Evolutionary conservation across 1,284 basidiomycete species (phyloP).

Genomic region (Rhodotorula sp.): DNA sequence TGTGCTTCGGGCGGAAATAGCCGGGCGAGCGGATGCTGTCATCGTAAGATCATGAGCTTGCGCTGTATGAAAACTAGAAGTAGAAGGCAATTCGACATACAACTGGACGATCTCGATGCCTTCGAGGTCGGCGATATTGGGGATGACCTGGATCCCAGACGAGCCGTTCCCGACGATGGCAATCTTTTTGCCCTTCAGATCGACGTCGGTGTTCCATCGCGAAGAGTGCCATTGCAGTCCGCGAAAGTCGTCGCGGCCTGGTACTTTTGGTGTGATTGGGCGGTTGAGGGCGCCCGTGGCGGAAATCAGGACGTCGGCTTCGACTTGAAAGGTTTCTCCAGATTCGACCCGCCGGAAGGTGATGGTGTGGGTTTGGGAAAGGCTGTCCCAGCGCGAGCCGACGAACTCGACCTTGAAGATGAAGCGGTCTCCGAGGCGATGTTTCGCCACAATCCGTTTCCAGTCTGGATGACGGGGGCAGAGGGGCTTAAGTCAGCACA

Average conservation of each 20-base stretch:
- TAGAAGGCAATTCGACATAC: background rate
- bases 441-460: slow-evolving; percentile 55
- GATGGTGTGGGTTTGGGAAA: slow-evolving; percentile 52
- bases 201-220: slow-evolving; percentile 60
- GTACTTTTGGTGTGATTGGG: slow-evolving; percentile 55
- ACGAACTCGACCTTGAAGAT: slow-evolving; percentile 55
- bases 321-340: slow-evolving; percentile 20
- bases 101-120: slow-evolving; percentile 54
- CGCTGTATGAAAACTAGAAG: background rate
- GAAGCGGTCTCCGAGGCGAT: slow-evolving; percentile 50
- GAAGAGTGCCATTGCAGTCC: slow-evolving; percentile 61
- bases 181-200: slow-evolving; percentile 58
- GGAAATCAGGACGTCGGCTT: slow-evolving; percentile 52
- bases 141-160: slow-evolving; percentile 55
- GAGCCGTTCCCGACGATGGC: slow-evolving; percentile 67
- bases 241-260: slow-evolving; percentile 56
- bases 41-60: background rate
- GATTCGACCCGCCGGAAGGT: slow-evolving; percentile 49
- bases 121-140: slow-evolving; percentile 42
- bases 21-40: slow-evolving; percentile 24
- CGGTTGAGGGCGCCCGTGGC: slow-evolving; percentile 55
- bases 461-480: slow-evolving; percentile 51
- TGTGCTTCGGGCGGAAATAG: slow-evolving; percentile 52
- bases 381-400: slow-evolving; percentile 56
- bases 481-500: background rate